phyloP scores from a whole-genome alignment of 371 early-diverging fungal genomes.

The Polyrhizophydium stewartii region DNA sequence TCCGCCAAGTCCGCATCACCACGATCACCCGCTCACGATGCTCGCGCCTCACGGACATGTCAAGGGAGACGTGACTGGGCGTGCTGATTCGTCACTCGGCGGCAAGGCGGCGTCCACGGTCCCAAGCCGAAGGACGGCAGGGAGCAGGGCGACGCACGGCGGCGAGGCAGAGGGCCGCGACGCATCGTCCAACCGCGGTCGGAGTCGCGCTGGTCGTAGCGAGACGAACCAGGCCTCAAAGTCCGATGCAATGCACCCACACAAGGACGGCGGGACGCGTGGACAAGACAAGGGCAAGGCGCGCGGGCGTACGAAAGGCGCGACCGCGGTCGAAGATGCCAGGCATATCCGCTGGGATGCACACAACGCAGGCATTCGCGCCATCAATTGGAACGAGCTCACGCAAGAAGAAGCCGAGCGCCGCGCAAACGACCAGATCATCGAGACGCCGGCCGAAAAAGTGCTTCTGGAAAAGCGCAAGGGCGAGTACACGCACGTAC shows the following conservation, averaged over 20 bases:
- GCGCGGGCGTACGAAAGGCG: too few relatives aligned
- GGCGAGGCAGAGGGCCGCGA: too few relatives aligned
- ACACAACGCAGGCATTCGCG: not conserved
- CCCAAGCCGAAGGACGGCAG: too few relatives aligned
- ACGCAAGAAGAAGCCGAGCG: not conserved
- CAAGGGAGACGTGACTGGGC: not conserved
- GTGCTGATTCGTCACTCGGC: too few relatives aligned
- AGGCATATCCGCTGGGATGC: not conserved
- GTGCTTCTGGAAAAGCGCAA: conserved; percentile 3
- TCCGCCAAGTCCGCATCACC: not conserved
- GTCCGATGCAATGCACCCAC: too few relatives aligned
- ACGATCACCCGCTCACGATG: not conserved
- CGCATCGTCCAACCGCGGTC: too few relatives aligned
- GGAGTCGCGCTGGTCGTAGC: not conserved
- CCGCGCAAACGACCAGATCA: not conserved
- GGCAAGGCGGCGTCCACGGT: too few relatives aligned
- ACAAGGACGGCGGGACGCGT: not conserved
- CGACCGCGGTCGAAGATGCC: not conserved
- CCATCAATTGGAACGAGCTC: not conserved
- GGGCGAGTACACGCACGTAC: conserved; percentile 9
- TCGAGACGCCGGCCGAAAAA: not conserved
- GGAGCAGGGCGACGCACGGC: too few relatives aligned
- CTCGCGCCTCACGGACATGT: conserved; percentile 1
- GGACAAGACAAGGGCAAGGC: too few relatives aligned
- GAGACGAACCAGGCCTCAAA: not conserved